A percentile compares a stretch with the other conserved stretches of the same genome.
These are phyloP conservation scores for Fusarium azukiicola DNA, from an alignment of 2,329 filamentous ascomycete genomes.

Conservation along the genomic window DNA sequence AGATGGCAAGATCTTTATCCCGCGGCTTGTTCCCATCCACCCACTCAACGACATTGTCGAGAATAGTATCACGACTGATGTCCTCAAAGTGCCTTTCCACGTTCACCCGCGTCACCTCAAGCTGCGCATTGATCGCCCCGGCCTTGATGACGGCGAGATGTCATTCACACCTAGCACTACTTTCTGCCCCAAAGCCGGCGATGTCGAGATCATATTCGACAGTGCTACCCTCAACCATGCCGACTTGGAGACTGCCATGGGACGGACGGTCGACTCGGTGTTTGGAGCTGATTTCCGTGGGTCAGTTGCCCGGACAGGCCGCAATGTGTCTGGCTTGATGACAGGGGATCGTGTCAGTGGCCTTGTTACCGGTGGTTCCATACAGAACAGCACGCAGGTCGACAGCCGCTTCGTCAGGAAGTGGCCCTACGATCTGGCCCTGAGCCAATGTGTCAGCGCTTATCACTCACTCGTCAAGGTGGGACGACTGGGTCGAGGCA, in stretches of 20 bases:
- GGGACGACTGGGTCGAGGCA: slow-evolving; percentile 53
- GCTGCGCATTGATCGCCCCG: slow-evolving; percentile 53
- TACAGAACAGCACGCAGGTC: slow-evolving; percentile 60
- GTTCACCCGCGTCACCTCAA: slow-evolving; percentile 37
- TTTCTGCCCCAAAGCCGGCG: slow-evolving; percentile 52
- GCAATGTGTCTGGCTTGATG: slow-evolving; percentile 55
- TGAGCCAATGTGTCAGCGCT: slow-evolving; percentile 66
- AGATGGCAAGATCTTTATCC: slow-evolving; percentile 64
- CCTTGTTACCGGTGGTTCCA: slow-evolving; percentile 59
- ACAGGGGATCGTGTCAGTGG: slow-evolving; percentile 68
- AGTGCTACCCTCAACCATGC: slow-evolving; percentile 59
- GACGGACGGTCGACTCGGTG: slow-evolving; percentile 54
- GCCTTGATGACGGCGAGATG: slow-evolving; percentile 50
- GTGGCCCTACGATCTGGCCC: slow-evolving; percentile 55
- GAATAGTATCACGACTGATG: slow-evolving; percentile 39
- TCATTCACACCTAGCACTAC: slow-evolving; percentile 49
- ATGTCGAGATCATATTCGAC: slow-evolving; percentile 66
- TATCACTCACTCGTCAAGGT: slow-evolving; percentile 64
- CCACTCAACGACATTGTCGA: slow-evolving; percentile 71
- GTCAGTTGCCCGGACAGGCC: slow-evolving; percentile 59
- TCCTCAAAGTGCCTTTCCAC: slow-evolving; percentile 48
- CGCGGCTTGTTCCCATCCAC: slow-evolving; percentile 66
- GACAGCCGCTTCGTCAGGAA: slow-evolving; percentile 62
- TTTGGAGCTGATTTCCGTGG: slow-evolving; percentile 69
- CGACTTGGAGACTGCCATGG: slow-evolving; percentile 63